Conservation (phyloP, 495 filamentous ascomycete species). For the Trichoderma reesei region DNA sequence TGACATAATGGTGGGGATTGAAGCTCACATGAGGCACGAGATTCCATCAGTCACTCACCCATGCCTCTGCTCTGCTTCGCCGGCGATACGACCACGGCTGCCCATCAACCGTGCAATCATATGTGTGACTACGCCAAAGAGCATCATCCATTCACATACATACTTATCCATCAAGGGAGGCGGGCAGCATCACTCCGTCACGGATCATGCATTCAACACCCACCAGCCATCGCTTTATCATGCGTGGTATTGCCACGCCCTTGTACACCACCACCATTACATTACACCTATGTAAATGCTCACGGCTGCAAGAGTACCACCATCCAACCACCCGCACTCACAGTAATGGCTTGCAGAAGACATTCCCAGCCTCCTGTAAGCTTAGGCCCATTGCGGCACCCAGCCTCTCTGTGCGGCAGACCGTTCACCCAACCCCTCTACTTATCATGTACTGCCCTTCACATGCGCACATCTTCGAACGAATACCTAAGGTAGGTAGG, state of each 20-base stretch:
- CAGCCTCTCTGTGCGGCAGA: neutral
- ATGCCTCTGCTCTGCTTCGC: neutral
- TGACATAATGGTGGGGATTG: conserved; percentile 4
- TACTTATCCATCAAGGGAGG: too few species aligned
- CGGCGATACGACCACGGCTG: neutral
- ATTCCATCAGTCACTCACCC: neutral
- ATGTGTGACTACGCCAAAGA: too few species aligned
- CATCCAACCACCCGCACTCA: too few species aligned
- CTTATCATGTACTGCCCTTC: neutral
- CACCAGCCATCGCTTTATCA: too few species aligned
- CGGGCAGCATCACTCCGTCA: too few species aligned
- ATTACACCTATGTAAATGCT: neutral
- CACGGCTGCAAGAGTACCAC: neutral
- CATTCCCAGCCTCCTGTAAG: neutral
- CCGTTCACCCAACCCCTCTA: neutral
- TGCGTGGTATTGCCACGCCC: too few species aligned
- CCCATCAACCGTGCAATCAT: too few species aligned
- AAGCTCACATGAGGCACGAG: neutral
- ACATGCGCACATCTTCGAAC: too few species aligned
- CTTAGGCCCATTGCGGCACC: neutral
- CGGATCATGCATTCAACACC: too few species aligned
- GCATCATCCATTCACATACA: too few species aligned
- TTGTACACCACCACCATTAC: too few species aligned
- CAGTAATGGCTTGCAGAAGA: neutral
- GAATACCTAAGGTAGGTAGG: too few species aligned